Percentiles rank a stretch among this genome's conserved stretches.
phyloP scores from a whole-genome alignment of 2,329 filamentous ascomycete species.

The Atkinsonella hypoxylon region DNA sequence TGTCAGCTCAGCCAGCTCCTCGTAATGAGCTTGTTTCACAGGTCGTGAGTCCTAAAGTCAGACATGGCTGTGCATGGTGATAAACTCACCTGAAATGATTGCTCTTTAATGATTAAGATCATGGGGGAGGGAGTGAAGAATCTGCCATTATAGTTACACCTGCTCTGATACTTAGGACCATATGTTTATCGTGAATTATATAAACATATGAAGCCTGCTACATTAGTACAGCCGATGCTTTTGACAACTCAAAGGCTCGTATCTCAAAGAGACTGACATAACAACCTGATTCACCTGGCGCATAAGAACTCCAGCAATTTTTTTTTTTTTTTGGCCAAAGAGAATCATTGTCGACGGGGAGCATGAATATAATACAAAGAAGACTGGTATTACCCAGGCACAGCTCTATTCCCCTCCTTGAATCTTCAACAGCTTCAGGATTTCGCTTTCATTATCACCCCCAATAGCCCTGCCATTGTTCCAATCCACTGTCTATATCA shows the following conservation, averaged over 20 bases:
- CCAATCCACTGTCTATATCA: slow-evolving; percentile 66
- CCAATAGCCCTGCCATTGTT: slow-evolving; percentile 72
- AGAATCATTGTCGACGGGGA: background rate
- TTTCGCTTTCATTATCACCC: slow-evolving; percentile 77
- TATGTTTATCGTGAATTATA: too few species aligned
- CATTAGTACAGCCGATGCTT: too few species aligned
- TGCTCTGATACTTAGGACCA: too few species aligned
- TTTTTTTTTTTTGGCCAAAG: background rate
- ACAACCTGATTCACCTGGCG: too few species aligned
- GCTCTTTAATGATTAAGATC: too few species aligned
- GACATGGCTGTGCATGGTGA: background rate
- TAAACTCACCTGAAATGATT: background rate
- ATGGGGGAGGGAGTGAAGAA: too few species aligned
- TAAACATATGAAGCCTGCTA: too few species aligned
- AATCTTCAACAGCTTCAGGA: slow-evolving; percentile 64
- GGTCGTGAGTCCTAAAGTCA: too few species aligned
- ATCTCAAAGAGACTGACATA: too few species aligned
- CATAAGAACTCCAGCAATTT: background rate
- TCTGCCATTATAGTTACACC: too few species aligned
- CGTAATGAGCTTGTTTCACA: background rate
- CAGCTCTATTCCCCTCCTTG: slow-evolving; percentile 1
- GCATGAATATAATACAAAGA: background rate
- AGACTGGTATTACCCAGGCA: background rate
- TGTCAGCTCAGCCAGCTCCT: background rate
- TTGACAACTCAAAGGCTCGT: too few species aligned